phyloP scores from a whole-genome alignment of 768 basidiomycete genomes.

The Jaapia argillacea region DNA sequence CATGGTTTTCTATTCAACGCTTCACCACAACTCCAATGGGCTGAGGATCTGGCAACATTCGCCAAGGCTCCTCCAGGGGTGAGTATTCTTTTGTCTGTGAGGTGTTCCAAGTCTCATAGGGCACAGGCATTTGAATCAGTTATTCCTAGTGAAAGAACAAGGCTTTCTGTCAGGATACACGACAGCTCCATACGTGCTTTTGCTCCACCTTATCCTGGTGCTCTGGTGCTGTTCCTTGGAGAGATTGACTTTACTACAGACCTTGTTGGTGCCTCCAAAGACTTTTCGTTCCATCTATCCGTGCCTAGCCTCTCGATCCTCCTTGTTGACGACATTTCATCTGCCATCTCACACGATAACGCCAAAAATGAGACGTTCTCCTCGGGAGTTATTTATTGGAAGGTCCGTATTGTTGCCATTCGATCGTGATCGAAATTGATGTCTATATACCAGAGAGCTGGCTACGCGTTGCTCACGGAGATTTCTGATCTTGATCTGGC shows the following conservation, averaged over 20 bases:
- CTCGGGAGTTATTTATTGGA: too few species aligned
- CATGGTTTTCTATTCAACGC: constrained; percentile 55
- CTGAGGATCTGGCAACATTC: constrained; percentile 51
- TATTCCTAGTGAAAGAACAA: constrained; percentile 80
- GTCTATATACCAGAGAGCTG: constrained; percentile 35
- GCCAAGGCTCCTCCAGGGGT: constrained; percentile 84
- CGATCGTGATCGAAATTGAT: too few species aligned
- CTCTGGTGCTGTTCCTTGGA: constrained; percentile 56
- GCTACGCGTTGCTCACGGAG: constrained; percentile 63
- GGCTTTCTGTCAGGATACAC: constrained; percentile 48
- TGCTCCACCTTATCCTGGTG: constrained; percentile 50
- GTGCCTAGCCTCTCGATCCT: constrained; percentile 41
- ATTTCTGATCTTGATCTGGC: constrained; percentile 37
- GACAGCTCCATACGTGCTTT: constrained; percentile 60
- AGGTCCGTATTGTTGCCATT: constrained; percentile 37
- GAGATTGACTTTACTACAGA: constrained; percentile 64
- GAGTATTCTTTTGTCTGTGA: constrained; percentile 15
- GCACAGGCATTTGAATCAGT: constrained; percentile 80
- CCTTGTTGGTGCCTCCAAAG: constrained; percentile 54
- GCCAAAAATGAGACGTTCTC: too few species aligned
- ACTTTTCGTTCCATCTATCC: constrained; percentile 39
- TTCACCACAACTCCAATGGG: constrained; percentile 53
- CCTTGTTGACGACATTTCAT: constrained; percentile 49
- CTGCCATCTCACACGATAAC: too few species aligned
- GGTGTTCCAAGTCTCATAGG: background rate